Evolutionary conservation across 2,329 filamentous ascomycete genomes (phyloP), one percentile per base, ranked within the genome.

Genomic region (Chaetomiaceae sp.): DNA sequence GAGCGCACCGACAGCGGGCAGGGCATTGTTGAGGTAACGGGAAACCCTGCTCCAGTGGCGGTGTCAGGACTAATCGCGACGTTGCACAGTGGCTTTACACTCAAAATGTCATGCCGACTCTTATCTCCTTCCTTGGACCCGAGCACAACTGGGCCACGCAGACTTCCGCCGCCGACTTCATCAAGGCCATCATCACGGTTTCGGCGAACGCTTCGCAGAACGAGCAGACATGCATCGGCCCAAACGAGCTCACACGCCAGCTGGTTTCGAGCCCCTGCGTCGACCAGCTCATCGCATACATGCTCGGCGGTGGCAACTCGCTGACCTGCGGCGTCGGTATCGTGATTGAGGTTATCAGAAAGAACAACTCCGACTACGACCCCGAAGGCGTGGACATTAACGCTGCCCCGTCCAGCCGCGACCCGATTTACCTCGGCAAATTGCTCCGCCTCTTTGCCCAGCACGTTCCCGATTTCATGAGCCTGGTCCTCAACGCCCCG

Each of bases 351-450:
- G 93, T 98, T 37, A 98, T 98, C 63, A 81, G 93, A 50, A 98
- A 98, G 71, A 98, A 98, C 68, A 98, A 98, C 65, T 97, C 93
- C 0, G 93, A 98, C 66, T 98, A 98, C 63, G 93, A 98, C 58
- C 84, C 93, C 1, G 93, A 97, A 57, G 83, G 90, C 51, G 81
- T 85, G 39, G 88, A 89, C 49, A 81, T 86, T 22, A 86, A 86
- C 54, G 79, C 86, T 3, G 74, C 83, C 45, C 91, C 91, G 0
- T 91, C 89, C 1, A 85, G 81, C 55, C 83, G 86, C 42, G 93
- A 98, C 60, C 93, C 93, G 4, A 98, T 98, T 58, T 98, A 97
- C 61, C 78, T 98, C 0, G 93, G 93, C 18, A 93, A 86, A 1
- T 74, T 98, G 6, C 76, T 98, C 29, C 82, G 91, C 39, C 75